phyloP scores from a whole-genome alignment of 495 filamentous ascomycete genomes.

The Collariella sp. region DNA sequence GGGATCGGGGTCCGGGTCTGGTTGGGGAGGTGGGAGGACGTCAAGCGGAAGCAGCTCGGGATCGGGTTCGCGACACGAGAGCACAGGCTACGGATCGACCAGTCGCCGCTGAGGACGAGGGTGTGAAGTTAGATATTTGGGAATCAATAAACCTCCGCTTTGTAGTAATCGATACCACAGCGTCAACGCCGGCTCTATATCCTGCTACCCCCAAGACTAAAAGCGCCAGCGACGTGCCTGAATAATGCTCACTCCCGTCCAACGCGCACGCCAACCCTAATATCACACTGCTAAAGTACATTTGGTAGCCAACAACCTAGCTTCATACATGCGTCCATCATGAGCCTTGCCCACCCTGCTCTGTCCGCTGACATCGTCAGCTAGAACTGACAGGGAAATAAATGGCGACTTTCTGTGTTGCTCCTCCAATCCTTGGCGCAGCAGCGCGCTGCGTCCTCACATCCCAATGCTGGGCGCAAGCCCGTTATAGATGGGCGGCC shows the following conservation, averaged over 20 bases:
- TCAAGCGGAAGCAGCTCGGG: conserved; percentile 29
- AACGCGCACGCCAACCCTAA: not conserved
- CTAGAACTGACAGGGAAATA: not conserved
- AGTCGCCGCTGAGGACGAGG: conserved; percentile 51
- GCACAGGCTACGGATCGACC: conserved; percentile 87
- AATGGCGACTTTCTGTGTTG: not conserved
- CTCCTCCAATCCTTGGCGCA: not conserved
- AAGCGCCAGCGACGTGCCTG: not conserved
- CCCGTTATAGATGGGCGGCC: conserved; percentile 41
- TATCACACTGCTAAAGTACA: conserved; percentile 11
- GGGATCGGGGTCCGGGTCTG: conserved; percentile 17
- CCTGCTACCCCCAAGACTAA: conserved; percentile 2
- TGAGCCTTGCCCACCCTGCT: not conserved
- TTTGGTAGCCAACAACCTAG: not conserved
- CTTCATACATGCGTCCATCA: not conserved
- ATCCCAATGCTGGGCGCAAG: not conserved
- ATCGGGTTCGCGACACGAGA: conserved; percentile 54
- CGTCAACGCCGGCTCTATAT: conserved; percentile 5
- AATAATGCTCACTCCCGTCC: not conserved
- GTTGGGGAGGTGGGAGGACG: conserved; percentile 15
- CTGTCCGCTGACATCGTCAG: not conserved
- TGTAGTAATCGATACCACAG: conserved; percentile 2
- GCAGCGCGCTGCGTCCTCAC: not conserved
- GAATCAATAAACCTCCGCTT: conserved; percentile 13
- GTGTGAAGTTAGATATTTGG: conserved; percentile 5